Evolutionary conservation across 1,139 yeast species (phyloP).

Genomic region (Chernovozyma sophiae-reginae): DNA sequence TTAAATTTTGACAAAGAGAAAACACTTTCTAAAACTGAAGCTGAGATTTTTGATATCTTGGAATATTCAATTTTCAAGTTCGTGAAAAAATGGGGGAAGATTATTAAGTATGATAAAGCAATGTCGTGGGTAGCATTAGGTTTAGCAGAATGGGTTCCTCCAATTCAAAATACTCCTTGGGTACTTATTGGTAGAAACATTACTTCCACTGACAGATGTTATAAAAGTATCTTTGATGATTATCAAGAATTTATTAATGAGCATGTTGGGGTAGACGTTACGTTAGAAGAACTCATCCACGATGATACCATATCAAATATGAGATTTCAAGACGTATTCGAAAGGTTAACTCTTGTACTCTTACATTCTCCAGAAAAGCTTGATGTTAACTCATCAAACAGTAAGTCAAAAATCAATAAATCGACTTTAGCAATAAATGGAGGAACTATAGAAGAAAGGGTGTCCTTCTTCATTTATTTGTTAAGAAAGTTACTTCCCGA

Average conservation of each 20-base stretch:
- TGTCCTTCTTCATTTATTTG: slow-evolving; percentile 67
- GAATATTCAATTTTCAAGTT: slow-evolving; percentile 63
- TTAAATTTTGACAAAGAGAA: slow-evolving; percentile 17
- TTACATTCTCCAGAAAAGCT: slow-evolving; percentile 61
- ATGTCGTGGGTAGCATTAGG: slow-evolving; percentile 86
- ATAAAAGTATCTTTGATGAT: slow-evolving; percentile 44
- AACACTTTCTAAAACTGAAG: slow-evolving; percentile 36
- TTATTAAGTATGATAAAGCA: slow-evolving; percentile 76
- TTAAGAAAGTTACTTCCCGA: slow-evolving; percentile 70
- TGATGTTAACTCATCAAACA: slow-evolving; percentile 6
- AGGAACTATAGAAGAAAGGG: slow-evolving; percentile 66
- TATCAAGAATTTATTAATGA: slow-evolving; percentile 44
- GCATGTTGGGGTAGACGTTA: slow-evolving; percentile 24
- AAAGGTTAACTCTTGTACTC: slow-evolving; percentile 69
- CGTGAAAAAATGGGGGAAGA: slow-evolving; percentile 71
- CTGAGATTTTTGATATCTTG: slow-evolving; percentile 51
- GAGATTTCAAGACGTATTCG: slow-evolving; percentile 68
- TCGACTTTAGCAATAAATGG: slow-evolving; percentile 51
- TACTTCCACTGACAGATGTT: slow-evolving; percentile 11
- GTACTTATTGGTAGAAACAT: slow-evolving; percentile 36
- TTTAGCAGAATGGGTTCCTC: slow-evolving; percentile 87
- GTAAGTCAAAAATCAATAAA: slow-evolving; percentile 18
- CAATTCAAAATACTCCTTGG: slow-evolving; percentile 43
- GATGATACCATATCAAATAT: slow-evolving; percentile 29
- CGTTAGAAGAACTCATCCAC: slow-evolving; percentile 23